Evolutionary conservation across 805 yeast genomes (phyloP).

Genomic region (Hanseniaspora singularis): DNA sequence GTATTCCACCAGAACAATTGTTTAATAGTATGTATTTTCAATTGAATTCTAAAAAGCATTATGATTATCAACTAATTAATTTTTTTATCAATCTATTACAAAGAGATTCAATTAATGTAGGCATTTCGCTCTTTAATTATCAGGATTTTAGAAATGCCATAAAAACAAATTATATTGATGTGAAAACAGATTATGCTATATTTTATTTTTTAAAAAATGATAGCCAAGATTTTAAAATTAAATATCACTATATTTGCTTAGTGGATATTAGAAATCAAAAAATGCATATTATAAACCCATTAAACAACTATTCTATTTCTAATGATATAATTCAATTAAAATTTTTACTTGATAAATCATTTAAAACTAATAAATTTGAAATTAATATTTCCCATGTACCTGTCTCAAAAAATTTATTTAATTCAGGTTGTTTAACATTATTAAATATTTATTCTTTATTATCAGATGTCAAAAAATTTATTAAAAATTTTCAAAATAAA

Average conservation of each 20-base stretch:
- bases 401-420: not conserved
- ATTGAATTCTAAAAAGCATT: not conserved
- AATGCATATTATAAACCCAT: slow-evolving; percentile 10
- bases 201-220: not conserved
- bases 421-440: slow-evolving; percentile 8
- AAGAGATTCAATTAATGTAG: not conserved
- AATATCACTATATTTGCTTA: slow-evolving; percentile 3
- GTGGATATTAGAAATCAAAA: not conserved
- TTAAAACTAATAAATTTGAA: not conserved
- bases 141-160: not conserved
- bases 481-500: not conserved
- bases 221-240: not conserved
- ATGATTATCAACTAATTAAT: slow-evolving; percentile 1
- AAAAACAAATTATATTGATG: not conserved
- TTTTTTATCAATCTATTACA: not conserved
- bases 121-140: not conserved
- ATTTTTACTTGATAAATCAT: not conserved
- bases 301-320: slow-evolving; percentile 2
- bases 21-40: not conserved
- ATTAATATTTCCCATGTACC: slow-evolving; percentile 6
- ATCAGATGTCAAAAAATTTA: not conserved
- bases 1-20: not conserved
- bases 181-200: not conserved
- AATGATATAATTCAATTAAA: slow-evolving; percentile 5
- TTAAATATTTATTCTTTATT: slow-evolving; percentile 11